Conservation (phyloP, 2,329 filamentous ascomycete species). For the Calonectria montana region DNA sequence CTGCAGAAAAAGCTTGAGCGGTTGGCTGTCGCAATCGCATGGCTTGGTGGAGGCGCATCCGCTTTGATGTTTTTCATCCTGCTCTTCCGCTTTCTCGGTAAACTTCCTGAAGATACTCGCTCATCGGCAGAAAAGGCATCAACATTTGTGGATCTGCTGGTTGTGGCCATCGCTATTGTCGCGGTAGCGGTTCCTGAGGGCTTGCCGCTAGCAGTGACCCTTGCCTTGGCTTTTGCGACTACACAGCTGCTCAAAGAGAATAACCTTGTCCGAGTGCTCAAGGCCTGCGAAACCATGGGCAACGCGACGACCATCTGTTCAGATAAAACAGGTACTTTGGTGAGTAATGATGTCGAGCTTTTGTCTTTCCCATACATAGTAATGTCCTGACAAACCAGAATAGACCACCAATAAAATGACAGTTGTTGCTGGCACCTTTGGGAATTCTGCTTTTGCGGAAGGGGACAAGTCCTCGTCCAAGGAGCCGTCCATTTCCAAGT, state of each 20-base stretch:
- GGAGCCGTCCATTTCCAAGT: neutral
- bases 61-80: conserved; percentile 25
- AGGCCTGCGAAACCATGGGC: conserved; percentile 77
- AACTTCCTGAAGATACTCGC: conserved; percentile 15
- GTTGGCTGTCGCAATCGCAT: conserved; percentile 47
- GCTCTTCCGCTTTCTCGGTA: conserved; percentile 19
- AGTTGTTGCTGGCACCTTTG: conserved; percentile 37
- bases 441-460: conserved; percentile 31
- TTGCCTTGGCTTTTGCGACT: conserved; percentile 74
- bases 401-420: conserved; percentile 45
- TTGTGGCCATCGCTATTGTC: conserved; percentile 70
- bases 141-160: conserved; percentile 61
- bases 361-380: neutral
- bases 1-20: conserved; percentile 62
- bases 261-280: conserved; percentile 73
- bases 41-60: conserved; percentile 57
- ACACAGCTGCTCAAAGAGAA: conserved; percentile 76
- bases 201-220: conserved; percentile 72
- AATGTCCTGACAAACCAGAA: conserved; percentile 39
- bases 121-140: conserved; percentile 18
- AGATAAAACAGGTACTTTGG: conserved; percentile 57
- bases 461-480: neutral
- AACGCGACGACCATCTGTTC: conserved; percentile 81
- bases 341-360: neutral
- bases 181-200: conserved; percentile 73